Conservation (phyloP, 148 eudicot species). For the Amaranthus hypochondriacus region DNA sequence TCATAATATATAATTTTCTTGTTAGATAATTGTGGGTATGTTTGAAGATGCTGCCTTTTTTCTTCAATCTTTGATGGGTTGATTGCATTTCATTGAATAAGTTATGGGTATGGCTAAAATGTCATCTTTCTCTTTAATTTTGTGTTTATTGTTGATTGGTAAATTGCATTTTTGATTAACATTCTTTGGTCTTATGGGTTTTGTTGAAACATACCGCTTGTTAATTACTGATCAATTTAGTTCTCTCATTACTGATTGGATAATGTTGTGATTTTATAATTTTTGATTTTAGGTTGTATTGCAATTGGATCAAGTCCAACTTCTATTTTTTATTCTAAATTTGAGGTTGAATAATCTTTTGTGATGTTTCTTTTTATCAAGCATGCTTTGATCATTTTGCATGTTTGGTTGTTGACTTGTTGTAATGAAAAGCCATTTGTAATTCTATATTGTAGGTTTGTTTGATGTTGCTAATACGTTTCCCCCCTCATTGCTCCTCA, state of each 20-base stretch:
- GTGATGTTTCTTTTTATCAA: background rate
- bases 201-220: background rate
- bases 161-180: no score
- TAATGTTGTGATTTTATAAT: background rate
- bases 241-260: background rate
- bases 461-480: background rate
- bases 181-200: background rate
- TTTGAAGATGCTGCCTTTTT: slow-evolving; percentile 9
- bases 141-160: slow-evolving; percentile 1
- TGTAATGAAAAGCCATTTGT: background rate
- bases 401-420: background rate
- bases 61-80: background rate
- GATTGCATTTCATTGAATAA: slow-evolving; percentile 1
- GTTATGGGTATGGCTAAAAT: background rate
- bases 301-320: background rate
- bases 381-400: background rate
- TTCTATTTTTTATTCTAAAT: background rate
- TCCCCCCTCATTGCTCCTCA: background rate
- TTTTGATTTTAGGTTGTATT: background rate
- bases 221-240: background rate
- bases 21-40: background rate
- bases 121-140: background rate
- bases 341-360: background rate
- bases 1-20: no score
- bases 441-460: background rate